phyloP scores from a whole-genome alignment of 495 filamentous ascomycete species.

The Annulohypoxylon moriforme region DNA sequence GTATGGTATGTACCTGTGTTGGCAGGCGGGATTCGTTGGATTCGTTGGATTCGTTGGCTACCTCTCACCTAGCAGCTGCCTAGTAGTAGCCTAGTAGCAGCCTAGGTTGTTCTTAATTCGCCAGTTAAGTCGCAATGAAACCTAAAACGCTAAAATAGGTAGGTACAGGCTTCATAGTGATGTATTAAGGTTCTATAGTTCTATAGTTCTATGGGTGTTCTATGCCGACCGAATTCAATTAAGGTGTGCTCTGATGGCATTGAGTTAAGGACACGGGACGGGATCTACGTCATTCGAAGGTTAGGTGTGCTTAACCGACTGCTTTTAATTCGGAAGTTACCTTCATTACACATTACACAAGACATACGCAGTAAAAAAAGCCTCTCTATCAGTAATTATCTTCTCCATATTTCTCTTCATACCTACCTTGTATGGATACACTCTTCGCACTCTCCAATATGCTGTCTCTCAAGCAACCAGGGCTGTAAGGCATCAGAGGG shows the following conservation, averaged over 20 bases:
- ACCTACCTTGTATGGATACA: neutral
- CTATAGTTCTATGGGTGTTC: neutral
- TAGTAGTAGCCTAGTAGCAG: neutral
- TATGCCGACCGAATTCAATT: neutral
- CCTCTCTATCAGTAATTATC: neutral
- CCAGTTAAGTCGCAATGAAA: constrained; percentile 1
- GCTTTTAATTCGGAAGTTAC: neutral
- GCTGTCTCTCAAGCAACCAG: constrained; percentile 1
- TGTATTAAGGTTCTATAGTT: neutral
- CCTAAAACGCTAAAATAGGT: constrained; percentile 27
- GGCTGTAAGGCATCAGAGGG: constrained; percentile 10
- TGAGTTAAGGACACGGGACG: neutral
- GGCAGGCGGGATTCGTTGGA: constrained; percentile 12
- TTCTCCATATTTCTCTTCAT: neutral
- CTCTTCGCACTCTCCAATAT: neutral
- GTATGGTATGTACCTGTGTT: too few relatives aligned
- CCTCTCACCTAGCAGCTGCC: neutral
- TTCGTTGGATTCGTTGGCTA: neutral
- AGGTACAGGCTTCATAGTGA: constrained; percentile 20
- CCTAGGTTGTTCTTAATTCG: neutral
- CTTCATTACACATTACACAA: neutral
- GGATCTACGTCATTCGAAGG: constrained; percentile 12
- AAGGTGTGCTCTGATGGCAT: neutral
- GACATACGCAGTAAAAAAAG: neutral
- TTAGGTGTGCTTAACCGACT: neutral